Evolutionary conservation across 768 basidiomycete genomes (phyloP), one percentile per base, ranked within the genome.

Genomic region (Lactarius deliciosus): DNA sequence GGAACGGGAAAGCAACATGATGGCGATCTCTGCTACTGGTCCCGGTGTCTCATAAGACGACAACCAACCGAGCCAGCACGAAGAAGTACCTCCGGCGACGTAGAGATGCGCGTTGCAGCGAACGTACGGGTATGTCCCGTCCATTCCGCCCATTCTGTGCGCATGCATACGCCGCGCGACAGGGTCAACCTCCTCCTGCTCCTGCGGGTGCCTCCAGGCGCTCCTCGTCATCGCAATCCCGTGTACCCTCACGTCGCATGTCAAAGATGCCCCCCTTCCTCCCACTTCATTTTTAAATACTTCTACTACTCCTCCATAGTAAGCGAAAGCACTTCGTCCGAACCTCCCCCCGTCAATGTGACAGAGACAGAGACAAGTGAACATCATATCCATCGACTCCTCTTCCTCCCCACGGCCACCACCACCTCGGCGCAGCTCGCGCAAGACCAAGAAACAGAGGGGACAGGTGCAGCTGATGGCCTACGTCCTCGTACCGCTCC

Each of bases 161-260:
- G n/a, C n/a, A 62, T 41, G 11, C 28, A 57, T 62, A 66, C 38
- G 3, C 62, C n/a, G n/a, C 25, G 30, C 58, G 57, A 63, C 50
- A 66, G 65, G n/a, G 18, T 41, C 45, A 18, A 5, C 18, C 47
- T 0, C 18, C 20, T 38, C 36, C 47, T 0, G 32, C 20, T 38
- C 36, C 11, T 38, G 36, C 11, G 36, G 11, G 36, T 38, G 36
- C 11, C 7, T 3, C 36, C 11, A 38, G 36, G 11, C 2, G 11
- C 30, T 50, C 65, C 4, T 34, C 57, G 22, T 53, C 56, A 15
- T 53, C 60, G 0, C 25, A n/a, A 11, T 57, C 65, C 56, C 36
- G 18, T 5, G 43, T 16, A 20, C 5, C 60, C 0, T 3, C 45
- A 11, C 28, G 22, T 6, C 45, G 18, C 22, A 11, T n/a, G 5